These are phyloP conservation scores for Ganoderma lucidum DNA, from an alignment of 1,284 basidiomycete species.

Conservation along the genomic window DNA sequence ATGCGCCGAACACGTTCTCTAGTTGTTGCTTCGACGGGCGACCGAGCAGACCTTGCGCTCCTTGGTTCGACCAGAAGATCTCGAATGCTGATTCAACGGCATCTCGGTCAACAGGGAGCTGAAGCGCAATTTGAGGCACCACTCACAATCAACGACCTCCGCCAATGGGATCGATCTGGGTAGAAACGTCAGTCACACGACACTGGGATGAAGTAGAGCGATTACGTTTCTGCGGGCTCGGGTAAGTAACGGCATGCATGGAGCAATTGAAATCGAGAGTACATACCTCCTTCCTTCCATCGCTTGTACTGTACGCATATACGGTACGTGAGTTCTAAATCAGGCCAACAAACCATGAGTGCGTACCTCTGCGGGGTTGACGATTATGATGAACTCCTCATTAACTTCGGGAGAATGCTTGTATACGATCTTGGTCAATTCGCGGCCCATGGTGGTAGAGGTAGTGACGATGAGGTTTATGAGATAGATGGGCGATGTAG, in stretches of 20 bases:
- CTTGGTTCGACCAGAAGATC: slow-evolving; percentile 67
- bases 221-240: slow-evolving; percentile 68
- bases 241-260: slow-evolving; percentile 32
- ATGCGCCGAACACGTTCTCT: slow-evolving; percentile 71
- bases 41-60: slow-evolving; percentile 74
- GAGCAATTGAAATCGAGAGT: neutral
- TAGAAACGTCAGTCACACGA: slow-evolving; percentile 22
- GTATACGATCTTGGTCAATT: slow-evolving; percentile 75
- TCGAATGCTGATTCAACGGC: slow-evolving; percentile 53
- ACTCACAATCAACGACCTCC: slow-evolving; percentile 80
- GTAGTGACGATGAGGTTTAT: slow-evolving; percentile 9
- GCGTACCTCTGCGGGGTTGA: slow-evolving; percentile 71
- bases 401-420: slow-evolving; percentile 75
- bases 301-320: slow-evolving; percentile 65
- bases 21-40: slow-evolving; percentile 81
- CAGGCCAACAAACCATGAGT: slow-evolving; percentile 13
- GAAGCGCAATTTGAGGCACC: slow-evolving; percentile 4
- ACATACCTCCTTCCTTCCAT: slow-evolving; percentile 80
- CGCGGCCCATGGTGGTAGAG: slow-evolving; percentile 40
- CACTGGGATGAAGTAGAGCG: slow-evolving; percentile 25
- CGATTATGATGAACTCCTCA: slow-evolving; percentile 75
- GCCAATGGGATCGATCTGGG: slow-evolving; percentile 69
- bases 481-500: slow-evolving; percentile 10
- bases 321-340: slow-evolving; percentile 10
- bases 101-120: slow-evolving; percentile 15